Evolutionary conservation across 2,329 filamentous ascomycete genomes (phyloP).

Genomic region (Drechslerella coelobrocha): DNA sequence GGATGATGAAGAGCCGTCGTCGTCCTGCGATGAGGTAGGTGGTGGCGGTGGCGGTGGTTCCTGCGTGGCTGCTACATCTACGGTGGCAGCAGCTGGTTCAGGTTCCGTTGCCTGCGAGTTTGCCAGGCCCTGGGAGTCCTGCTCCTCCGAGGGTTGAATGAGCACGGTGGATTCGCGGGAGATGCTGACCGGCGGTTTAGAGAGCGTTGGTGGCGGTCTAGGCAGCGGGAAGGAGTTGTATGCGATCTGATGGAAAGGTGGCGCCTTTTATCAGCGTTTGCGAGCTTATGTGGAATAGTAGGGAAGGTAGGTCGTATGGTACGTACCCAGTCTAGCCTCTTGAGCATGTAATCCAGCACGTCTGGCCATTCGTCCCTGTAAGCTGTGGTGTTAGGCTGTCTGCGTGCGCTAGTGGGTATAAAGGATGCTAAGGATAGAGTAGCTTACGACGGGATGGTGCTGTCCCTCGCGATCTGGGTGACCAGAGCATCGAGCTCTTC

Average conservation of each 20-base stretch:
- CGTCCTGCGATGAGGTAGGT: constrained; percentile 17
- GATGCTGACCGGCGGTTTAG: constrained; percentile 40
- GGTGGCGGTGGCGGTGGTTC: constrained; percentile 24
- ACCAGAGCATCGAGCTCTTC: constrained; percentile 46
- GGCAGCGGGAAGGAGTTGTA: constrained; percentile 49
- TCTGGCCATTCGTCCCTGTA: constrained; percentile 40
- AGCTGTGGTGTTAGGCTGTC: constrained; percentile 11
- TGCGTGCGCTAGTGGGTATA: background rate
- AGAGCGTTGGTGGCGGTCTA: constrained; percentile 36
- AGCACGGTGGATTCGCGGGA: constrained; percentile 43
- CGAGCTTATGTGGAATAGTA: background rate
- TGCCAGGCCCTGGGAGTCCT: constrained; percentile 17
- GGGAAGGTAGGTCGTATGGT: too few species aligned
- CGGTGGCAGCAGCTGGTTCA: constrained; percentile 10
- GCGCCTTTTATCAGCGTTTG: constrained; percentile 7
- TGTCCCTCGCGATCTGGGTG: constrained; percentile 41
- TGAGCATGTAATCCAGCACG: constrained; percentile 45
- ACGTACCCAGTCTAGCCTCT: constrained; percentile 38
- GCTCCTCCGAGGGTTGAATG: constrained; percentile 38
- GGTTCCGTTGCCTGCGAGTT: constrained; percentile 6
- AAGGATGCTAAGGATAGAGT: background rate
- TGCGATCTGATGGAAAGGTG: constrained; percentile 23
- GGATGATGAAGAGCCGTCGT: constrained; percentile 7
- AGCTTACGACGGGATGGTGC: constrained; percentile 33
- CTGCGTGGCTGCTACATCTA: constrained; percentile 41